A percentile compares a stretch with the other conserved stretches of the same genome.
phyloP scores from a whole-genome alignment of 352 stramenopile species.

The Globisporangium megalacanthum region DNA sequence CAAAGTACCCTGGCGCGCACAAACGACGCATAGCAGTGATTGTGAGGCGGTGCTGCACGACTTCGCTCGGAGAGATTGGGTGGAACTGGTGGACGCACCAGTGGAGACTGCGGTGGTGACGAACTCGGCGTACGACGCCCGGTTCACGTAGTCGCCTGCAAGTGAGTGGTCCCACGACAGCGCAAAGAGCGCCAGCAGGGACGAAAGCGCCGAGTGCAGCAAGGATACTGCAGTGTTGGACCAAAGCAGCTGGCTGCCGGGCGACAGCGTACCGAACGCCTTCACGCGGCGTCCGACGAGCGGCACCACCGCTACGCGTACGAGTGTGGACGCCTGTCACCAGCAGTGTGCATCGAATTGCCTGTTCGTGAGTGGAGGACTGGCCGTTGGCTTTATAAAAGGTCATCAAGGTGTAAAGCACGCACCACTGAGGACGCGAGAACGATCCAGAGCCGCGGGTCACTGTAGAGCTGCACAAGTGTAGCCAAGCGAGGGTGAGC shows the following conservation, averaged over 20 bases:
- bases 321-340: constrained; percentile 34
- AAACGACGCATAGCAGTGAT: neutral
- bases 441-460: constrained; percentile 61
- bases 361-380: neutral
- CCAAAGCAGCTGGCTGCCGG: constrained; percentile 44
- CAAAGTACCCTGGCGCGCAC: constrained; percentile 46
- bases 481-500: neutral
- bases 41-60: neutral
- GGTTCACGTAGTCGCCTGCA: constrained; percentile 32
- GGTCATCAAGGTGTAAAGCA: neutral
- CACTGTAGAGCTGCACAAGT: constrained; percentile 34
- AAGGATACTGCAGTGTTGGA: constrained; percentile 75
- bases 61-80: neutral
- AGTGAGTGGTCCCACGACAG: constrained; percentile 53
- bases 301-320: constrained; percentile 37
- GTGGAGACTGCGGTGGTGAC: constrained; percentile 64
- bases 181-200: constrained; percentile 42
- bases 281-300: constrained; percentile 34
- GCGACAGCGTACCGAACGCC: constrained; percentile 40
- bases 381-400: neutral
- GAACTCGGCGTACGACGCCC: constrained; percentile 26
- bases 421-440: constrained; percentile 56
- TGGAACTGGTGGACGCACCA: constrained; percentile 19
- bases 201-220: constrained; percentile 56
- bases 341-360: neutral